Base-by-base conservation (phyloP, 495 filamentous ascomycete species). In the Xylaria nigripes region DNA sequence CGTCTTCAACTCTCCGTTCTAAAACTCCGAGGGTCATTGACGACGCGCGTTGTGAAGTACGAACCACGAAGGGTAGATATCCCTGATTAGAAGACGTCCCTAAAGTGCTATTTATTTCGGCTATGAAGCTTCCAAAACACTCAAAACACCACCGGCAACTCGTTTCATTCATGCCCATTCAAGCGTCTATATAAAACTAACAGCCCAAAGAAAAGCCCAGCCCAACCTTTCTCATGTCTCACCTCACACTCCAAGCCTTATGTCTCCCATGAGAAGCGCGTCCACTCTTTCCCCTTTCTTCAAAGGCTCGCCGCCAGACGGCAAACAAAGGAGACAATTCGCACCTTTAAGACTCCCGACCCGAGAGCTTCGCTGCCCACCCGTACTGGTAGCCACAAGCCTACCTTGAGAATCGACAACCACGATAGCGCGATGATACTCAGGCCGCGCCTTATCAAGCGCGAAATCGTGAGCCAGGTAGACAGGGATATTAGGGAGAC, bases 281-380 rank as follows among this genome's bases (percentile, higher is more conserved):
- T 75, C 64, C 3, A 76, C 70, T 59, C 63, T 76, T 2, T 64
- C 41, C 3, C 72, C 75, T 56, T 76, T 73, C 23, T 51, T 65
- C 25, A 77, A 57, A 19, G 68, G 69, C 30, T 73, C 69, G 4
- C 62, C 52, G 3, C 73, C 75, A 41, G 67, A 64, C 5, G 86
- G 87, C 62, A 98, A 72, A 60, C 84, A 86, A 30, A 97, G 69
- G 52, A 98, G 72, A 36, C 86, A 87, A 72, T 98, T 97, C 21
- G 94, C 90, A 27, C 84, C 83, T 34, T 85, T 86, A 49, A 96
- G 73, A 66, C 93, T 97, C 0, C 89, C 89, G 6, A 98, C 86
- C 54, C 80, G 79, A 5, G 89, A 95, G 60, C 93, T 97, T 42
- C 93, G 77, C 71, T 98, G 93, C 0, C 82, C 80, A 0, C 93